phyloP scores from a whole-genome alignment of 75 land plant species.

The Azolla pinnata region DNA sequence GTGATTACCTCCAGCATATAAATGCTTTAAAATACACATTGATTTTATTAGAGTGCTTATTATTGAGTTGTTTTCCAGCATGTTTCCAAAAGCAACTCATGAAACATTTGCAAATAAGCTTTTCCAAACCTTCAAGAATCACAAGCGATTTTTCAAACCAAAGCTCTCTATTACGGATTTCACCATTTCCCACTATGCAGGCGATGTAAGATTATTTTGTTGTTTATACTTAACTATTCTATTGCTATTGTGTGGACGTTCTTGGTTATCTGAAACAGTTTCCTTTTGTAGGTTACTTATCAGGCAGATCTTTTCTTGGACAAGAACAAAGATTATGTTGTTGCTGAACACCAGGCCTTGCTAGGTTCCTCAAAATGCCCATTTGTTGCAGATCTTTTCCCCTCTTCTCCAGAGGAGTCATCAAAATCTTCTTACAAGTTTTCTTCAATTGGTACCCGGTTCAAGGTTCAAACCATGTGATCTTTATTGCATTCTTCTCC shows the following conservation, averaged over 20 bases:
- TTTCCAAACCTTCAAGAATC: slow-evolving; percentile 57
- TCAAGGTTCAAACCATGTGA: slow-evolving; percentile 48
- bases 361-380: slow-evolving; percentile 77
- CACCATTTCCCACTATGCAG: slow-evolving; percentile 87
- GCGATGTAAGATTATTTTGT: slow-evolving; percentile 31
- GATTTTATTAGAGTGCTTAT: no score
- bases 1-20: no score
- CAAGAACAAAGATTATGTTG: slow-evolving; percentile 91
- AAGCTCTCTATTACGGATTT: slow-evolving; percentile 89
- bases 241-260: not conserved
- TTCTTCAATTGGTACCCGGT: slow-evolving; percentile 80
- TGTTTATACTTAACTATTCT: not conserved
- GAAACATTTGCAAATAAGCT: slow-evolving; percentile 85
- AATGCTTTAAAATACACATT: no score
- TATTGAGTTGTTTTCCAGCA: no score
- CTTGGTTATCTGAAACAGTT: no score
- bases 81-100: slow-evolving; percentile 97
- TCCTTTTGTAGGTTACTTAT: slow-evolving; percentile 70
- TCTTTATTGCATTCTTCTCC: not conserved
- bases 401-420: slow-evolving; percentile 56
- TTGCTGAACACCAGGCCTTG: slow-evolving; percentile 84
- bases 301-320: slow-evolving; percentile 89
- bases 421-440: slow-evolving; percentile 87
- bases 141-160: slow-evolving; percentile 64
- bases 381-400: slow-evolving; percentile 75